Conservation (phyloP, 805 yeast genomes). For the Candida alai region DNA sequence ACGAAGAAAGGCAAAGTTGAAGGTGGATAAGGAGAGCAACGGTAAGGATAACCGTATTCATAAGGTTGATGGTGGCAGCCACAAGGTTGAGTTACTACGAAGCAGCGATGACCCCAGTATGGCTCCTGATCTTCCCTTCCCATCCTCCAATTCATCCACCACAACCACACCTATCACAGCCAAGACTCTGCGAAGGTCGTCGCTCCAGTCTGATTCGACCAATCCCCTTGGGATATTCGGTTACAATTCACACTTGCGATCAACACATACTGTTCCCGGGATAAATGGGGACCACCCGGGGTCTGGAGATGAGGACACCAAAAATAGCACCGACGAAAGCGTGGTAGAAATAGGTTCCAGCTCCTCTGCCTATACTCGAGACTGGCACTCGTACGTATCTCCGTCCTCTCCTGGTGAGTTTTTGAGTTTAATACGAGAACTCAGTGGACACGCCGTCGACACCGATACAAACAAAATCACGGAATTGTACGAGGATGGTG, state of each 20-base stretch:
- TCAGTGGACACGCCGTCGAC: constrained; percentile 9
- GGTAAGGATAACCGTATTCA: background rate
- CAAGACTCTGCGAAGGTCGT: too few species aligned
- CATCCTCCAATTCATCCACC: too few species aligned
- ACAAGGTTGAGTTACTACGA: background rate
- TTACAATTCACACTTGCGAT: too few species aligned
- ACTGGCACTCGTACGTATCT: background rate
- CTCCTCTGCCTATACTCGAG: background rate
- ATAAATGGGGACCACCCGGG: too few species aligned
- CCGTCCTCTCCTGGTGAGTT: constrained; percentile 22
- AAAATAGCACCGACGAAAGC: too few species aligned
- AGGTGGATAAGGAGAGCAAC: background rate
- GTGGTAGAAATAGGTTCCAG: background rate
- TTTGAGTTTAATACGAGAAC: constrained; percentile 22
- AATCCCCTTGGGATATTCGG: too few species aligned
- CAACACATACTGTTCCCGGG: too few species aligned
- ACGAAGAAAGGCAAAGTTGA: constrained; percentile 25
- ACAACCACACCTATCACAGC: too few species aligned
- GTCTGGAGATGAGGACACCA: too few species aligned
- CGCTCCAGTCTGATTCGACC: too few species aligned
- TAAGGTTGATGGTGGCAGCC: background rate
- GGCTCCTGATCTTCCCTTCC: too few species aligned
- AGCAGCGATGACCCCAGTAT: too few species aligned
- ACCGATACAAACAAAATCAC: background rate
- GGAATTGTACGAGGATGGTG: constrained; percentile 5